phyloP scores from a whole-genome alignment of 129 eudicot genomes.

The Glebionis coronaria region DNA sequence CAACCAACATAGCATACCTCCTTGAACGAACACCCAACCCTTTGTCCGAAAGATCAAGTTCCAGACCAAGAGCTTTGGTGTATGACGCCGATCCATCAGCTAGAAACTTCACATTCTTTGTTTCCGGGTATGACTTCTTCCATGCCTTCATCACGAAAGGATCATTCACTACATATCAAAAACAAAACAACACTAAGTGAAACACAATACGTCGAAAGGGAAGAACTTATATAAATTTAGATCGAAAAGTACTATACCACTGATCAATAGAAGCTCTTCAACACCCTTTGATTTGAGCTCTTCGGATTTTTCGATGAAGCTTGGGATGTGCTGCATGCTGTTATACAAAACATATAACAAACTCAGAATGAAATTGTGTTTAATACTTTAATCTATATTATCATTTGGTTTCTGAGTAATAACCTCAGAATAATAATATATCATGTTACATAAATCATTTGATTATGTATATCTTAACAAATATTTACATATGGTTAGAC shows the following conservation, averaged over 20 bases:
- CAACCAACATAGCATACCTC: slow-evolving; percentile 74
- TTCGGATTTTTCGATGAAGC: slow-evolving; percentile 64
- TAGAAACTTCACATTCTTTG: slow-evolving; percentile 70
- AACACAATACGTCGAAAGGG: too few relatives aligned
- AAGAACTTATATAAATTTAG: background rate
- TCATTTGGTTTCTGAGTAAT: too few relatives aligned
- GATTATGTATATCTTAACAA: too few relatives aligned
- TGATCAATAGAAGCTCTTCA: slow-evolving; percentile 48
- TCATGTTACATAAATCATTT: too few relatives aligned
- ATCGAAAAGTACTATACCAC: slow-evolving; percentile 49
- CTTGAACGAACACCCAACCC: slow-evolving; percentile 74
- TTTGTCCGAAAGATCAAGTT: slow-evolving; percentile 75
- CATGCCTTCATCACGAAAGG: slow-evolving; percentile 97
- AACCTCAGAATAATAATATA: too few relatives aligned
- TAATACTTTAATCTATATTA: too few relatives aligned
- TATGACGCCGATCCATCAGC: slow-evolving; percentile 82
- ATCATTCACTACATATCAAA: slow-evolving; percentile 51
- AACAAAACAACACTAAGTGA: background rate
- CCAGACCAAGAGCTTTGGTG: slow-evolving; percentile 81
- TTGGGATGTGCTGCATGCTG: slow-evolving; percentile 73
- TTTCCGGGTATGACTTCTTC: slow-evolving; percentile 74
- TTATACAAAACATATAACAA: background rate
- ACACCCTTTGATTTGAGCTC: slow-evolving; percentile 71
- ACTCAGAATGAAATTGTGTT: background rate
- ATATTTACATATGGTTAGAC: too few relatives aligned